Evolutionary conservation across 257 asterid genomes (phyloP).

Genomic region (Solanum arcanum): DNA sequence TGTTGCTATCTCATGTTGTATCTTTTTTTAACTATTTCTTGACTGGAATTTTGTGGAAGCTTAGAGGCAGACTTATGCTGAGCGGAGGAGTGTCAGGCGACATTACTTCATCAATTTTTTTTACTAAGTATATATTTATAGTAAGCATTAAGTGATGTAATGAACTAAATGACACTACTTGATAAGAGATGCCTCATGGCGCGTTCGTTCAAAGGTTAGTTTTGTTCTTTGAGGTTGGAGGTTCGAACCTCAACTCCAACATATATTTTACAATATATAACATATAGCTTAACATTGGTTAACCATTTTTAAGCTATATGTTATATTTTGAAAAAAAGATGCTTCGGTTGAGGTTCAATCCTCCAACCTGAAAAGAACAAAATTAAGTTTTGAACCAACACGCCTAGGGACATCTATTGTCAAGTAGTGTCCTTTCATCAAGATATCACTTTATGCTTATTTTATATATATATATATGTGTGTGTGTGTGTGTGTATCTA

Average conservation of each 20-base stretch:
- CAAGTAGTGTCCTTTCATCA: not conserved
- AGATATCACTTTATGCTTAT: not conserved
- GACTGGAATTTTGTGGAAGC: not conserved
- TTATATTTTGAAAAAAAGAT: not conserved
- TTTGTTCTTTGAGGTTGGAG: not conserved
- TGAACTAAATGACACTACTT: not conserved
- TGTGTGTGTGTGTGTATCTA: no score
- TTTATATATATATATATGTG: not conserved
- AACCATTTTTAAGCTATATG: not conserved
- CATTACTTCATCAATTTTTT: not conserved
- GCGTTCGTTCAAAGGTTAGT: not conserved
- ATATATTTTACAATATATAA: not conserved
- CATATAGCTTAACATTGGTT: not conserved
- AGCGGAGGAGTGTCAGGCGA: not conserved
- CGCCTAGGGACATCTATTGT: not conserved
- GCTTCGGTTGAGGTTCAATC: not conserved
- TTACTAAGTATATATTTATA: not conserved
- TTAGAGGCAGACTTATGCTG: not conserved
- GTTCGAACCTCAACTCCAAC: not conserved
- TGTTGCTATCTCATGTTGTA: not conserved
- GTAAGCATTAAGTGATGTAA: not conserved
- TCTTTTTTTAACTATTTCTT: not conserved
- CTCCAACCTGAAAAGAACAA: not conserved
- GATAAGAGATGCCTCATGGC: not conserved
- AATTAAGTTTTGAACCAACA: not conserved